These are phyloP conservation scores for Emericellopsis atlantica DNA, from an alignment of 2,329 filamentous ascomycete species.

Conservation along the genomic window DNA sequence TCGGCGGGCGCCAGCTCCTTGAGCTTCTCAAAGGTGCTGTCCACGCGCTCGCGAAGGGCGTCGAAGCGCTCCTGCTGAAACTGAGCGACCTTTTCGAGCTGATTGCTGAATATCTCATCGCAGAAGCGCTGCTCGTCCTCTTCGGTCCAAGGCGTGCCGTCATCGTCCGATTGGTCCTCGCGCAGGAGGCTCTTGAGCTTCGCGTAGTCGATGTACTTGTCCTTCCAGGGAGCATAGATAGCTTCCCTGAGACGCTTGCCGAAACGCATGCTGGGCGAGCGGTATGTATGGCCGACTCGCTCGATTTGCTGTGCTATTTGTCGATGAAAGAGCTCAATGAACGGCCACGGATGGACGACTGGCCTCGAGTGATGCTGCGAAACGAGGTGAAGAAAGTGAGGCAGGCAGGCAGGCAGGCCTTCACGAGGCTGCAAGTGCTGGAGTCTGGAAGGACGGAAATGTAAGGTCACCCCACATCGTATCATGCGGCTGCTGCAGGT, in stretches of 20 bases:
- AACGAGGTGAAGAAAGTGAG: too few relatives aligned
- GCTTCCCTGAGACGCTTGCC: slow-evolving; percentile 74
- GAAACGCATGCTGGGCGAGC: slow-evolving; percentile 62
- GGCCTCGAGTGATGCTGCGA: too few relatives aligned
- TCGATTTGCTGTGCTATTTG: neutral
- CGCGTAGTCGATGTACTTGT: slow-evolving; percentile 88
- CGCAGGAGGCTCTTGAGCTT: slow-evolving; percentile 85
- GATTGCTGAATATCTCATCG: slow-evolving; percentile 85
- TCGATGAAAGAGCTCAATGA: neutral
- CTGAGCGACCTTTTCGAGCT: slow-evolving; percentile 85
- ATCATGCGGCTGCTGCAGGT: too few relatives aligned
- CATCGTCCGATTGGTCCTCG: slow-evolving; percentile 53
- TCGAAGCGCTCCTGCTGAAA: slow-evolving; percentile 76
- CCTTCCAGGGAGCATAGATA: slow-evolving; percentile 78
- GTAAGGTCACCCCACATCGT: too few relatives aligned
- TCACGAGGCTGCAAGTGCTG: too few relatives aligned
- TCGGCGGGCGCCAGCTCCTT: slow-evolving; percentile 57
- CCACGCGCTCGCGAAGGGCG: slow-evolving; percentile 38
- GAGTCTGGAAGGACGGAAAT: too few relatives aligned
- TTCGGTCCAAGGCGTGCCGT: slow-evolving; percentile 70
- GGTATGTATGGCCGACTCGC: neutral
- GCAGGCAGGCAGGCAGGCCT: too few relatives aligned
- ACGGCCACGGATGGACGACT: too few relatives aligned
- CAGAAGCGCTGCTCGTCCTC: slow-evolving; percentile 89
- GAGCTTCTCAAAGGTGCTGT: slow-evolving; percentile 54